phyloP scores from a whole-genome alignment of 495 filamentous ascomycete genomes.

The Neurospora sp. region DNA sequence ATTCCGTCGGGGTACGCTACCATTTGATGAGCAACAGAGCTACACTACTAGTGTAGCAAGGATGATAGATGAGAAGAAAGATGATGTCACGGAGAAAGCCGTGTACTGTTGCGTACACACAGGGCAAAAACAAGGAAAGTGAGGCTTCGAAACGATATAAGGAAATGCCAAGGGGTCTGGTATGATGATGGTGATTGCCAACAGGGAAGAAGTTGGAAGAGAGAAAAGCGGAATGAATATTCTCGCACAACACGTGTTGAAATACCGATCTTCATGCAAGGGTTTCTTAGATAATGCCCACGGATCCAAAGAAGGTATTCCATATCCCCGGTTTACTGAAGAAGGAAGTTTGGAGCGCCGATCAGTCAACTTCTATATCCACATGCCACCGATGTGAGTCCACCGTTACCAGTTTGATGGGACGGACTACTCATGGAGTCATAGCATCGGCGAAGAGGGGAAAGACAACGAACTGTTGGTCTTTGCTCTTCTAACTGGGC shows the following conservation, averaged over 20 bases:
- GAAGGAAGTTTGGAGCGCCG: not conserved
- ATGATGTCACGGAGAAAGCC: not conserved
- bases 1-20: not conserved
- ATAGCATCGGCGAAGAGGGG: not conserved
- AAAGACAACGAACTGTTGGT: not conserved
- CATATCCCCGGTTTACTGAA: not conserved
- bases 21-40: not conserved
- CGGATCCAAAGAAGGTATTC: not conserved
- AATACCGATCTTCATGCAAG: not conserved
- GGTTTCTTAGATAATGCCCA: not conserved
- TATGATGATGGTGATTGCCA: not conserved
- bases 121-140: not conserved
- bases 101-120: not conserved
- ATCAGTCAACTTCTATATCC: not conserved
- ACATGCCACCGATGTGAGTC: not conserved
- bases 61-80: not conserved
- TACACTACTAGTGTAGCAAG: not conserved
- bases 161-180: not conserved
- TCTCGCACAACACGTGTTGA: not conserved
- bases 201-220: not conserved
- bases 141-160: not conserved
- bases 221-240: not conserved
- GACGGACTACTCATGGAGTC: not conserved
- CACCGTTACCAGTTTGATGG: not conserved
- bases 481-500: not conserved